Percentiles rank a stretch among this genome's conserved stretches.
These are phyloP conservation scores for Rhytidiadelphus loreus DNA, from an alignment of 225 moss, liverwort and hornwort genomes.

Conservation along the genomic window DNA sequence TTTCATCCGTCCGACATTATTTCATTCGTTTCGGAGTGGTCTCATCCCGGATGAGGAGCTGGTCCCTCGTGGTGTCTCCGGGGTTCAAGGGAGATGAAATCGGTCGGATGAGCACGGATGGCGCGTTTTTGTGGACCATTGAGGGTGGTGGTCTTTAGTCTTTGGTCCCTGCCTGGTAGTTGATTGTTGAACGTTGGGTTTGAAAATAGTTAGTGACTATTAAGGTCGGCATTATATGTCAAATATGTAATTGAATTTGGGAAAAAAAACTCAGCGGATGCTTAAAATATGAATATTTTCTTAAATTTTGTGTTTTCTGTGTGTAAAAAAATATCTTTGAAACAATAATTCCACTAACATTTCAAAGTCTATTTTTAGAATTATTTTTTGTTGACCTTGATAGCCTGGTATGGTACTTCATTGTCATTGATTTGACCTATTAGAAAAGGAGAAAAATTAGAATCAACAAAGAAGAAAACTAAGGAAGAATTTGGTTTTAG, in stretches of 20 bases:
- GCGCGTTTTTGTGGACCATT: neutral
- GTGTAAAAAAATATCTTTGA: neutral
- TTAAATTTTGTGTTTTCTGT: fast-evolving
- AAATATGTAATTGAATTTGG: neutral
- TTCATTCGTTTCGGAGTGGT: neutral
- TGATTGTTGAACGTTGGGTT: neutral
- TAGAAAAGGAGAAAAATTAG: neutral
- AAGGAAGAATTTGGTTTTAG: neutral
- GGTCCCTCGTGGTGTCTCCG: neutral
- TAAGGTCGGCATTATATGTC: fast-evolving
- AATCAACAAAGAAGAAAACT: fast-evolving
- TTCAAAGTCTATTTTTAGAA: neutral
- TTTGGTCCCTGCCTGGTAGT: neutral
- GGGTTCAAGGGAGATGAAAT: neutral
- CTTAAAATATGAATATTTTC: neutral
- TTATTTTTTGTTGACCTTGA: neutral
- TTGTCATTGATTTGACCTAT: neutral
- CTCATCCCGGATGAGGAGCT: neutral
- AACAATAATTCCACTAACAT: too few species aligned
- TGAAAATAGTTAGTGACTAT: neutral
- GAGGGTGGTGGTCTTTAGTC: neutral
- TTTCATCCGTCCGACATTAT: neutral
- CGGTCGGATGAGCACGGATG: neutral
- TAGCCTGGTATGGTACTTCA: neutral
- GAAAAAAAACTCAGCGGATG: fast-evolving